Percentiles rank a stretch among this genome's conserved stretches.
Evolutionary conservation across 495 filamentous ascomycete species (phyloP).

Genomic region (Penicillium ochrochloron): DNA sequence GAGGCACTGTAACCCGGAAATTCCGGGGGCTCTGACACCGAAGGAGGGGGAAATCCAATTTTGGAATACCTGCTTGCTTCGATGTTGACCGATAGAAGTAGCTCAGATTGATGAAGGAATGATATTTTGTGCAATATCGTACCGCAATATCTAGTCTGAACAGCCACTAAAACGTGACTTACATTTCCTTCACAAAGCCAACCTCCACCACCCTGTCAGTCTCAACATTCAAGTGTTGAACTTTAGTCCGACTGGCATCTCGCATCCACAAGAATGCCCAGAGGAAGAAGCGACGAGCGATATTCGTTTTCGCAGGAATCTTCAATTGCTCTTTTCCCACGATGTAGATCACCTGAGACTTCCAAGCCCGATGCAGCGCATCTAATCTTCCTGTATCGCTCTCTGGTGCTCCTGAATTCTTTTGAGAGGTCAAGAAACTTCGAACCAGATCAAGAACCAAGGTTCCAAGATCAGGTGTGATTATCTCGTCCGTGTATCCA

Average conservation of each 20-base stretch:
- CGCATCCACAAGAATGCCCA: conserved; percentile 66
- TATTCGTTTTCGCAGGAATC: conserved; percentile 47
- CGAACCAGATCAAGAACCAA: conserved; percentile 64
- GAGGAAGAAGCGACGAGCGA: conserved; percentile 52
- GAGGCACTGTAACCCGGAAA: too few relatives aligned
- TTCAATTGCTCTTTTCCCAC: conserved; percentile 74
- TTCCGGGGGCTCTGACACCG: too few relatives aligned
- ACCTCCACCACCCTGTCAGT: conserved; percentile 68
- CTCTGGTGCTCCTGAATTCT: background rate
- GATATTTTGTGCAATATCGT: background rate
- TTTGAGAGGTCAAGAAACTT: conserved; percentile 47
- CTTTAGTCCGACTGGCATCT: conserved; percentile 67
- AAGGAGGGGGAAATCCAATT: too few relatives aligned
- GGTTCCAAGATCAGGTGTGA: conserved; percentile 62
- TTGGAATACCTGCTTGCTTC: too few relatives aligned
- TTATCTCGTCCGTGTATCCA: conserved; percentile 70
- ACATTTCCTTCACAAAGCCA: conserved; percentile 64
- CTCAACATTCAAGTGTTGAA: conserved; percentile 62
- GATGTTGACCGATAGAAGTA: too few relatives aligned
- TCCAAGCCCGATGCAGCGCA: conserved; percentile 58
- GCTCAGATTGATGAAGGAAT: too few relatives aligned
- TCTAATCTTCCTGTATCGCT: conserved; percentile 2
- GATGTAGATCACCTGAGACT: conserved; percentile 67
- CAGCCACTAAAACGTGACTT: background rate
- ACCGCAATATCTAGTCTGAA: background rate